Percentiles rank a stretch among this genome's conserved stretches.
phyloP scores from a whole-genome alignment of 331 rosid genomes.

The Quercus tomentella region DNA sequence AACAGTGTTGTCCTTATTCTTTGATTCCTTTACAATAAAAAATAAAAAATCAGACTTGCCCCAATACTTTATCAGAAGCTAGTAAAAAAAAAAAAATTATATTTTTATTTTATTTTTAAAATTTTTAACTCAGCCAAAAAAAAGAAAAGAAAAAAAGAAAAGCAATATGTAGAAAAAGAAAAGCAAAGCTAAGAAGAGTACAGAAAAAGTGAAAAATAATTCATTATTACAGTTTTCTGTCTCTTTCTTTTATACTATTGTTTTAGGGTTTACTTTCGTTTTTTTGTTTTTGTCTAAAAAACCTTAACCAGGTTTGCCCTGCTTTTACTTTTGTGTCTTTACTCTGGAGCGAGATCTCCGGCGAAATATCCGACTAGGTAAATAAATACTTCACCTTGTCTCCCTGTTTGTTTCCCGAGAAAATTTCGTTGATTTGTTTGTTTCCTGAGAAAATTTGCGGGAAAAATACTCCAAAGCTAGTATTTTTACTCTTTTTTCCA shows the following conservation, averaged over 20 bases:
- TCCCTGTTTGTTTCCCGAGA: background rate
- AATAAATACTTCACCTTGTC: background rate
- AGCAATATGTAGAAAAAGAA: background rate
- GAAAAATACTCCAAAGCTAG: background rate
- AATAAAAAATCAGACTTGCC: no score
- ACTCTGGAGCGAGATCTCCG: conserved; percentile 3
- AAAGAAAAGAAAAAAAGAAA: no score
- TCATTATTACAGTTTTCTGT: background rate
- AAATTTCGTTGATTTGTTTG: background rate
- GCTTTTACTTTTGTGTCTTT: background rate
- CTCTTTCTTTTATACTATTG: background rate
- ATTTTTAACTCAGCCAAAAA: no score
- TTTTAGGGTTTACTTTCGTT: background rate
- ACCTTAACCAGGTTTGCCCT: background rate
- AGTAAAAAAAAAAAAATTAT: no score
- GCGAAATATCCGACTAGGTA: conserved; percentile 6
- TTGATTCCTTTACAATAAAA: no score
- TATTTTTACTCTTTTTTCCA: background rate
- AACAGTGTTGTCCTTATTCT: no score
- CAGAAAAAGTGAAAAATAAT: background rate
- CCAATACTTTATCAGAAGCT: no score
- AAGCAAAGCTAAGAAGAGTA: background rate
- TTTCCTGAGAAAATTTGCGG: background rate
- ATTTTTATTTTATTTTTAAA: no score
- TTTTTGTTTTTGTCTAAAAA: background rate